Conservation (phyloP, 306 rosid species). For the Quercus berberidifolia region DNA sequence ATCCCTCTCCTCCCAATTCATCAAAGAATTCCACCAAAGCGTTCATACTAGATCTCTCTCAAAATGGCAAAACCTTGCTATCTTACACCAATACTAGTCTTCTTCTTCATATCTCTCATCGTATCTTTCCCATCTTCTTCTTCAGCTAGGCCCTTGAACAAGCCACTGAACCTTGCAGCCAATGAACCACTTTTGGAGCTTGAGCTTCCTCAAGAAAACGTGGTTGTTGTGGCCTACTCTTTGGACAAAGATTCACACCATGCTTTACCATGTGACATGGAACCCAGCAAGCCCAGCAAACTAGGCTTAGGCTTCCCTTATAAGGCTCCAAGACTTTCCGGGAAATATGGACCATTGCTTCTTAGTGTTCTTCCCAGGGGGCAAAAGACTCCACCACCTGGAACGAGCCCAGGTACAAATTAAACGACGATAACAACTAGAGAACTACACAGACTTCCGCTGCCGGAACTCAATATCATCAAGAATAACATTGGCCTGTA, state of each 20-base stretch:
- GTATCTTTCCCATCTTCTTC: constrained; percentile 7
- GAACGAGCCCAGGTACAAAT: constrained; percentile 46
- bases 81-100: background rate
- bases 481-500: background rate
- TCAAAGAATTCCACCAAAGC: background rate
- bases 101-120: constrained; percentile 8
- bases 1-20: too few relatives aligned
- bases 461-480: too few relatives aligned
- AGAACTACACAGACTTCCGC: too few relatives aligned
- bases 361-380: constrained; percentile 72
- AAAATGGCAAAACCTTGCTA: constrained; percentile 19
- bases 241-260: background rate
- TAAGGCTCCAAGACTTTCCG: constrained; percentile 5
- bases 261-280: constrained; percentile 8
- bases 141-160: constrained; percentile 31
- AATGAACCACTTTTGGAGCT: too few relatives aligned
- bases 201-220: constrained; percentile 22
- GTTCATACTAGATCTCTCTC: background rate
- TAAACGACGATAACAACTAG: constrained; percentile 19
- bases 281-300: background rate
- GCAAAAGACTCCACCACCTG: constrained; percentile 34
- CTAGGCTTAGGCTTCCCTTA: background rate
- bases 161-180: background rate
- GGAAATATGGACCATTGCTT: constrained; percentile 34
- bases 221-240: background rate